Conservation (phyloP, 306 rosid genomes). For the Cucurbita maxima region DNA sequence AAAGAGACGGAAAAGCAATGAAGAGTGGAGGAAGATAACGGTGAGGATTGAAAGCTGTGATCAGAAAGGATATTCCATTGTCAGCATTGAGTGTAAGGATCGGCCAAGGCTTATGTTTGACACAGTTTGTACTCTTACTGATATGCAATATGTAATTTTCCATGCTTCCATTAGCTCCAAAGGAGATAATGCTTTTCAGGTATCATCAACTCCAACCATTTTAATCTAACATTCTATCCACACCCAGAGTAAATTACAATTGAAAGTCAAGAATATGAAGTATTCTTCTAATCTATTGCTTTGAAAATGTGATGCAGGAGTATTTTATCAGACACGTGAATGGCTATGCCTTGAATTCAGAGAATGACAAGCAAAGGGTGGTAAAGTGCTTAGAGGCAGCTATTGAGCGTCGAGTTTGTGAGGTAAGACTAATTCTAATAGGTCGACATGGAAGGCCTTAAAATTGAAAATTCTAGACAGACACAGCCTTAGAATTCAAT, state of each 20-base stretch:
- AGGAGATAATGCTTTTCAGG: slow-evolving; percentile 41
- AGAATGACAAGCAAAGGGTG: slow-evolving; percentile 54
- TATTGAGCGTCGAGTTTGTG: slow-evolving; percentile 51
- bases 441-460: not conserved
- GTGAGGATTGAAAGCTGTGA: slow-evolving; percentile 46
- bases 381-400: slow-evolving; percentile 59
- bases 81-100: slow-evolving; percentile 44
- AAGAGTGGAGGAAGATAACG: slow-evolving; percentile 18
- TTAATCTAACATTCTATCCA: not conserved
- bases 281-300: not conserved
- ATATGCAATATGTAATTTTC: slow-evolving; percentile 50
- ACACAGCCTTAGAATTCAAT: not conserved
- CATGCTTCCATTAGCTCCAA: slow-evolving; percentile 41
- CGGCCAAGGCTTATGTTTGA: slow-evolving; percentile 67
- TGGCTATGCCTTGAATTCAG: slow-evolving; percentile 34
- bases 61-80: slow-evolving; percentile 43
- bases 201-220: slow-evolving; percentile 6
- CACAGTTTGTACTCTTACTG: slow-evolving; percentile 60
- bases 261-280: not conserved
- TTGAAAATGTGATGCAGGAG: slow-evolving; percentile 20
- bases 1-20: not conserved
- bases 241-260: not conserved
- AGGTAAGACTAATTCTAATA: slow-evolving; percentile 10
- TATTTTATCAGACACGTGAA: slow-evolving; percentile 46
- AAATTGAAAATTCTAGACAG: not conserved